Base-by-base conservation (phyloP, 1,139 yeast species). In the Pneumocystis canis region DNA sequence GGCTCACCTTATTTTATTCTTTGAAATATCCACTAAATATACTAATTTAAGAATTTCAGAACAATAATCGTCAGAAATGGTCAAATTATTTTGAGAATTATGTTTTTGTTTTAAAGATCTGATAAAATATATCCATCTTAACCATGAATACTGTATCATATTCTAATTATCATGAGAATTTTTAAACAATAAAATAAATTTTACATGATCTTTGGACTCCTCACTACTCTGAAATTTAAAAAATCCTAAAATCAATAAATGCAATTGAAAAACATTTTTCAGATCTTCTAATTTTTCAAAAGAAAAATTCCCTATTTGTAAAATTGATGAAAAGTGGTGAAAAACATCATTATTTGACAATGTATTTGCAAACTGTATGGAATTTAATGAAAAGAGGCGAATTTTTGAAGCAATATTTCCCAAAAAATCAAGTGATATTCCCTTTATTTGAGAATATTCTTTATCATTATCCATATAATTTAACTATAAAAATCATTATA, bases 321-420 rank as follows among this genome's bases (percentile, higher is more conserved):
- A 47, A 9, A 47, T 25, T 47, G 28, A 40, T 18, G 54, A 47
- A 47, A 47, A 25, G 14, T 28, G 7, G 16, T 9, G 3, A 25
- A 47, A 31, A 20, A 47, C 4, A 47, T 47, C 31, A 25, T 14
- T 20, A 11, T 47, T 47, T 25, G 31, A 47, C 25, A 47, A 25
- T 25, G 28, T 9, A 47, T 47, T 47, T 9, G n/a, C 14, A 47
- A 47, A 47, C 14, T 47, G 16, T 4, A 18, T 25, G 16, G 54
- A 47, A 25, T 9, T 25, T 28, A 25, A 16, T 3, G 30, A 47
- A 47, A 47, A 47, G 25, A 47, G 20, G 14, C 54, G 54, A 47
- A 84, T 75, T 41, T 75, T 76, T 1, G 79, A 76, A 0, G 85
- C 88, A 47, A 84, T 79, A 16, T 73, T 68, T 0, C 89, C 88